Evolutionary conservation across 108 stramenopile genomes (phyloP).

Genomic region (Nitzschia sp.): DNA sequence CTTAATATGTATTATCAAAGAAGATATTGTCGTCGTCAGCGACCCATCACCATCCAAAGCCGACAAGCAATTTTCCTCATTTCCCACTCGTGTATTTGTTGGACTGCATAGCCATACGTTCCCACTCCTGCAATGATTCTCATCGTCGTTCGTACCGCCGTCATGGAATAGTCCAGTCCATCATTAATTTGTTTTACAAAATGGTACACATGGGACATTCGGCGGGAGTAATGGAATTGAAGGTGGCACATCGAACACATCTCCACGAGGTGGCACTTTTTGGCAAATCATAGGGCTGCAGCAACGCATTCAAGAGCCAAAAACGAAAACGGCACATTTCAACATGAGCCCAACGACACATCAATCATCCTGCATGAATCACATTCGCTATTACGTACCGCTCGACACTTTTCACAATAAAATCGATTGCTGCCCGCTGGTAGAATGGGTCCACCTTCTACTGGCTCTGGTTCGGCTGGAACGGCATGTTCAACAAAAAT

Average conservation of each 20-base stretch:
- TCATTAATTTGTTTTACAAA: conserved; percentile 42
- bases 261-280: conserved; percentile 76
- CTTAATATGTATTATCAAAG: too few species aligned
- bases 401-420: conserved; percentile 78
- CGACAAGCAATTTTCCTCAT: too few species aligned
- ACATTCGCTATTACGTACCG: conserved; percentile 71
- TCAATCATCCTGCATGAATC: too few species aligned
- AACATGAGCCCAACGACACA: too few species aligned
- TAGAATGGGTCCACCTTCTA: conserved; percentile 46
- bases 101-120: too few species aligned
- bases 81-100: too few species aligned
- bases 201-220: conserved; percentile 79
- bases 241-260: conserved; percentile 68
- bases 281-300: conserved; percentile 84
- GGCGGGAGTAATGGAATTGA: conserved; percentile 72
- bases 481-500: conserved; percentile 40
- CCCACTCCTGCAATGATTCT: too few species aligned
- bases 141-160: too few species aligned
- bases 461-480: conserved; percentile 21
- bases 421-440: conserved; percentile 72
- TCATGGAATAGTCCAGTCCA: too few species aligned
- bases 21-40: too few species aligned
- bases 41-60: too few species aligned
- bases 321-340: not conserved
- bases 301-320: conserved; percentile 6